phyloP scores from a whole-genome alignment of 805 yeast genomes.

The Metschnikowia cubensis region DNA sequence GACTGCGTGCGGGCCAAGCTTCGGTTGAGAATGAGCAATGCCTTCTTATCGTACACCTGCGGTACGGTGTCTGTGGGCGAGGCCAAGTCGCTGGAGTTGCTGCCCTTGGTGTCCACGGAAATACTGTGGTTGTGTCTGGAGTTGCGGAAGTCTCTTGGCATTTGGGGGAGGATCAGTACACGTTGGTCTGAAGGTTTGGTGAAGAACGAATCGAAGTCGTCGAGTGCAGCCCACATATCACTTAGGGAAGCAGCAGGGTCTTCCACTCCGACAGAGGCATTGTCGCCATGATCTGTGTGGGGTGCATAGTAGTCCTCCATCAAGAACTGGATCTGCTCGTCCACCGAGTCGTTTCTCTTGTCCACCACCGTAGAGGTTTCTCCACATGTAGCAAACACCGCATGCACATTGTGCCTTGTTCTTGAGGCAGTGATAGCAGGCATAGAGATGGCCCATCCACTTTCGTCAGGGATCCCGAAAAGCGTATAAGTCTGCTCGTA shows the following conservation, averaged over 20 bases:
- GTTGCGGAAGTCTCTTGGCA: conserved; percentile 5
- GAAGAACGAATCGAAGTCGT: conserved; percentile 83
- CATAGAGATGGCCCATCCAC: conserved; percentile 97
- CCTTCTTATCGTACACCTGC: conserved; percentile 74
- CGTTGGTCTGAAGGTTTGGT: conserved; percentile 50
- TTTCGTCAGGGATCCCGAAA: conserved; percentile 91
- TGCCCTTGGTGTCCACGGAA: conserved; percentile 59
- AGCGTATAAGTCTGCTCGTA: conserved; percentile 83
- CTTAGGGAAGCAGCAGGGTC: conserved; percentile 73
- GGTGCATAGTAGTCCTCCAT: conserved; percentile 53
- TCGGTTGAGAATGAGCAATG: conserved; percentile 66
- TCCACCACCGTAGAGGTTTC: conserved; percentile 32
- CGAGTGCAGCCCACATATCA: conserved; percentile 90
- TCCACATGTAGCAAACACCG: conserved; percentile 85
- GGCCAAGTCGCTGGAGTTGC: conserved; percentile 40
- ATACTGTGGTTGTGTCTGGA: conserved; percentile 32
- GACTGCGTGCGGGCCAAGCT: conserved; percentile 73
- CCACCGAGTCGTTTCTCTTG: conserved; percentile 20
- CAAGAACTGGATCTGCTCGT: conserved; percentile 49
- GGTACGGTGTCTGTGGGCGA: conserved; percentile 69
- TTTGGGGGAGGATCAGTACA: conserved; percentile 11
- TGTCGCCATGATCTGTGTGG: conserved; percentile 37
- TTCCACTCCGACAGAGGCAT: conserved; percentile 48
- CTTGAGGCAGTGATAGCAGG: conserved; percentile 87
- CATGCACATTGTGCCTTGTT: conserved; percentile 89